Base-by-base conservation (phyloP, 176 grass and related monocot genomes). In the Zea luxurians region DNA sequence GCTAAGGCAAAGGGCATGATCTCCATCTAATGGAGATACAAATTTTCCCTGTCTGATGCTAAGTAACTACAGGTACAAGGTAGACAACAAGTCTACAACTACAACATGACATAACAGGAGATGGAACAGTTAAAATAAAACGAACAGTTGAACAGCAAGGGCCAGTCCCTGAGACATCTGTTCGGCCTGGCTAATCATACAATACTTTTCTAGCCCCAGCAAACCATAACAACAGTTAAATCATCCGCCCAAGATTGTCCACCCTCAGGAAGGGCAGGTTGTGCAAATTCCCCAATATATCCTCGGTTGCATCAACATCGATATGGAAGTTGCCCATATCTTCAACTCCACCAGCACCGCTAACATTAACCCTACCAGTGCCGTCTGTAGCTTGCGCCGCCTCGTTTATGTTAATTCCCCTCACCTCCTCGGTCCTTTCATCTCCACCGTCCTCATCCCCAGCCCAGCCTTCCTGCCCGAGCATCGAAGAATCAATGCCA, bases 371-470 rank as follows among this genome's bases (percentile, higher is more conserved):
- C 69, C 73, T 86, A n/a, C 69, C 70, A 34, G 67, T 65, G 70
- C 85, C 78, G 85, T 93, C 91, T 18, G 89, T 86, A 55, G 79
- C 73, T 70, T 83, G 88, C 48, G 84, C 86, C 4, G 80, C 91
- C 82, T 90, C 91, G 63, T 97, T 97, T 60, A 97, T 93, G 87
- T 97, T 90, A 73, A 97, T 97, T 37, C 82, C 88, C 45, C 75
- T 89, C 10, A 77, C 86, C 61, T 93, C 90, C 66, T 89, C 81
- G 1, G 66, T 59, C 36, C 60, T 36, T 43, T 42, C 83, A 82
- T 48, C 85, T 44, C 59, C 81, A 73, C 21, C 83, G 0, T 55
- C 81, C 45, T 68, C 78, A 61, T 46, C 55, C 21, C 60, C 68
- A 78, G 75, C 87, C 80, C 76, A 87, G 15, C 69, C 70, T 15